Percentiles rank a stretch among this genome's conserved stretches.
phyloP scores from a whole-genome alignment of 257 asterid genomes.

The Datura wrightii region DNA sequence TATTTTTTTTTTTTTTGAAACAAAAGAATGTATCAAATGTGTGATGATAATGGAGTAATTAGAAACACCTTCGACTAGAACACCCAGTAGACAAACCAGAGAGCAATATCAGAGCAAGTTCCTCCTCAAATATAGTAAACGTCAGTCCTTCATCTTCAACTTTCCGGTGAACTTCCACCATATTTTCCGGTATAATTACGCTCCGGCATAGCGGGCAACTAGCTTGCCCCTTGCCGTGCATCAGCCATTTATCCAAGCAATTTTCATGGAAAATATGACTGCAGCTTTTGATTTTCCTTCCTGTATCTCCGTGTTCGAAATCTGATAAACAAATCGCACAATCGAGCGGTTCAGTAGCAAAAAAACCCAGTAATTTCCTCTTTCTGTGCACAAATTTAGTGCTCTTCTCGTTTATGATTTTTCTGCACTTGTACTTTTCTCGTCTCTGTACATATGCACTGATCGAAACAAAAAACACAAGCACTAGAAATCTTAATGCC shows the following conservation, averaged over 20 bases:
- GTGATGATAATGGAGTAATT: background rate
- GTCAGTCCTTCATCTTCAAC: background rate
- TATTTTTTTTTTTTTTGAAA: too few species aligned
- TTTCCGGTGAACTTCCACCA: slow-evolving; percentile 14
- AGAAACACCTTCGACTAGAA: background rate
- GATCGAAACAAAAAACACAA: slow-evolving; percentile 37
- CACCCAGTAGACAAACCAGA: slow-evolving; percentile 12
- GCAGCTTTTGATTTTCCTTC: background rate
- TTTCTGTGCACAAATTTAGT: slow-evolving; percentile 40
- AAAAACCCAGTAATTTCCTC: background rate
- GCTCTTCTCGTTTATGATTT: slow-evolving; percentile 49
- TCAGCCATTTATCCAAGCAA: slow-evolving; percentile 7
- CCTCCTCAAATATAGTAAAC: slow-evolving; percentile 21
- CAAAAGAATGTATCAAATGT: background rate
- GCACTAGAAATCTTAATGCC: slow-evolving; percentile 39
- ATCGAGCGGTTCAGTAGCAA: background rate
- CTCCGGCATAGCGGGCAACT: slow-evolving; percentile 24
- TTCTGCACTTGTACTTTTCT: slow-evolving; percentile 40
- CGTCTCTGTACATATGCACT: slow-evolving; percentile 28
- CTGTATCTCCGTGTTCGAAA: background rate
- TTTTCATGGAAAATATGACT: slow-evolving; percentile 1
- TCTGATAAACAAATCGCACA: slow-evolving; percentile 20
- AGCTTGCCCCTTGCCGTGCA: background rate
- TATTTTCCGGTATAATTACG: slow-evolving; percentile 25
- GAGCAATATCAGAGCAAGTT: slow-evolving; percentile 38